Percentiles rank a stretch among this genome's conserved stretches.
Evolutionary conservation across 257 asterid species (phyloP).

Genomic region (Ocimum tenuiflorum): DNA sequence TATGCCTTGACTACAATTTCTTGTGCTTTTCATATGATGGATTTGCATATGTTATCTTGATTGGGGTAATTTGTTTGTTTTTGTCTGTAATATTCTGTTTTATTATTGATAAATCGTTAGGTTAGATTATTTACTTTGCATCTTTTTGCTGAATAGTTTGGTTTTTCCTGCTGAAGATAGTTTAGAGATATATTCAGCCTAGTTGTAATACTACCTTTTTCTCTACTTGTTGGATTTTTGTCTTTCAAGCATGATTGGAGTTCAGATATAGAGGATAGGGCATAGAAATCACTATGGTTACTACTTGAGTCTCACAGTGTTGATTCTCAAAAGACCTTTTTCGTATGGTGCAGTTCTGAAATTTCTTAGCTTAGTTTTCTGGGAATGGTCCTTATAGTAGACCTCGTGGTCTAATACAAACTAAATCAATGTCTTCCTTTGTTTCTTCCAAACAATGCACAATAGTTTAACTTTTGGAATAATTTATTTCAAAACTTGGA

Average conservation of each 20-base stretch:
- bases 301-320: no score
- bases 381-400: conserved; percentile 1
- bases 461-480: no score
- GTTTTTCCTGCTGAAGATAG: not conserved
- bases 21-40: not conserved
- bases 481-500: no score
- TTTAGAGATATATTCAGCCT: not conserved
- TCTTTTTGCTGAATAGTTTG: not conserved
- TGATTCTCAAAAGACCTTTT: no score
- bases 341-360: not conserved
- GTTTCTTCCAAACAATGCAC: not conserved
- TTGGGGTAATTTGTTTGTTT: not conserved
- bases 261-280: not conserved
- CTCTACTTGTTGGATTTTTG: not conserved
- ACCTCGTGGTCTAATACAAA: not conserved
- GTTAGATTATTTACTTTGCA: not conserved
- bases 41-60: not conserved
- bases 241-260: not conserved
- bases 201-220: not conserved
- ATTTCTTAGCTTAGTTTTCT: not conserved
- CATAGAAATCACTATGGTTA: not conserved
- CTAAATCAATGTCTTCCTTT: not conserved
- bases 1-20: not conserved
- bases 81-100: not conserved
- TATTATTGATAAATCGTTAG: not conserved